Percentiles rank a stretch among this genome's conserved stretches.
Conservation (phyloP, 441 rosid species). For the Syzygium malaccense region DNA sequence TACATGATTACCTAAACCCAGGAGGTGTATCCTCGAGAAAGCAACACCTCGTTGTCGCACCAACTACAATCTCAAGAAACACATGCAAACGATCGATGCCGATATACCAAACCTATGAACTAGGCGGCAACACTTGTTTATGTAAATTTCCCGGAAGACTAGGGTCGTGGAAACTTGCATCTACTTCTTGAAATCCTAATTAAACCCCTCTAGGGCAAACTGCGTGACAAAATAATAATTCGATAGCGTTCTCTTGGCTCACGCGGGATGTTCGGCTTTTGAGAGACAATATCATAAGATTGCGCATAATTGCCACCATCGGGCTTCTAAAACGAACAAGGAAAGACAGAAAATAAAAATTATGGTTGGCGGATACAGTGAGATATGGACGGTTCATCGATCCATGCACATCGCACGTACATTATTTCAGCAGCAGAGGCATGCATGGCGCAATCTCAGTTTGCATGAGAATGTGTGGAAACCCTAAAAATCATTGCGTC, state of each 20-base stretch:
- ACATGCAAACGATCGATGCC: neutral
- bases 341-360: neutral
- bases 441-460: neutral
- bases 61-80: neutral
- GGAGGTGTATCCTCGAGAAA: neutral
- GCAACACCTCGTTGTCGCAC: neutral
- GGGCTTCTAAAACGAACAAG: neutral
- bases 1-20: neutral
- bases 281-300: neutral
- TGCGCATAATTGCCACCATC: neutral
- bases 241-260: neutral
- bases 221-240: neutral
- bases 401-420: neutral
- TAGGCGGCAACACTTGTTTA: neutral
- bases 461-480: neutral
- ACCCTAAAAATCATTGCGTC: neutral
- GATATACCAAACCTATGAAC: neutral
- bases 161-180: neutral
- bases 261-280: neutral
- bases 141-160: neutral
- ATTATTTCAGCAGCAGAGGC: neutral
- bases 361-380: neutral
- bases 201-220: neutral
- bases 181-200: neutral
- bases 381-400: neutral